Base-by-base conservation (phyloP, 495 filamentous ascomycete species). In the Penicillium pulvis region DNA sequence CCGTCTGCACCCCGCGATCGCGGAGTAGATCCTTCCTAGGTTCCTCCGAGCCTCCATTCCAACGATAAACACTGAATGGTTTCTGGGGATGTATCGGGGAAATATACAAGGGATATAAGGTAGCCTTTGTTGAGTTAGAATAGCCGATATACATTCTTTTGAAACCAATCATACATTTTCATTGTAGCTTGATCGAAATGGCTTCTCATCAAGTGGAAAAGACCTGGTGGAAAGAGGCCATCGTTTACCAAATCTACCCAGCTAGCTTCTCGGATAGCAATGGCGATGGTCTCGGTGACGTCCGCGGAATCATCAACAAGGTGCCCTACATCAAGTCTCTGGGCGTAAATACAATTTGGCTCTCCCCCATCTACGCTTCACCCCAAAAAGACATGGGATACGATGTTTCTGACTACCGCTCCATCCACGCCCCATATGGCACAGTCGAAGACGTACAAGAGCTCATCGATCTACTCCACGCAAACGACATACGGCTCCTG, bases 351-450 rank as follows among this genome's bases (percentile, higher is more conserved):
- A 67, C 66, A 10, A 61, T 78, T 51, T 78, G 75, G 75, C 30
- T 77, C 4, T 17, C 20, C 1, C 23, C 20, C 20, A 26, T 47
- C 20, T 77, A 77, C 49, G 71, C 71, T 53, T 79, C 73, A 11
- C 87, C 87, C 0, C 78, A 83, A 63, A 73, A 70, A 44, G 79
- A 82, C 48, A 80, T 81, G 79, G 79, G 79, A 35, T 82, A 81
- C 48, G 79, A 82, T 53, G 71, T 90, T 42, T 79, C 81, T 14
- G 79, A 90, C 61, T 90, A 89, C 59, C 71, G 81, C 44, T 75
- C 73, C 16, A 77, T 84, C 20, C 72, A 82, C 53, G 74, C 77
- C 0, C 72, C 71, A 2, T 87, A 86, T 55, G 84, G 84, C 7
- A 82, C 80, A 1, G 70, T 83, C 3, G 67, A 71, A 17, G 84